These are phyloP conservation scores for Vitis labrusca DNA, from an alignment of 164 flowering plant species.

Conservation along the genomic window DNA sequence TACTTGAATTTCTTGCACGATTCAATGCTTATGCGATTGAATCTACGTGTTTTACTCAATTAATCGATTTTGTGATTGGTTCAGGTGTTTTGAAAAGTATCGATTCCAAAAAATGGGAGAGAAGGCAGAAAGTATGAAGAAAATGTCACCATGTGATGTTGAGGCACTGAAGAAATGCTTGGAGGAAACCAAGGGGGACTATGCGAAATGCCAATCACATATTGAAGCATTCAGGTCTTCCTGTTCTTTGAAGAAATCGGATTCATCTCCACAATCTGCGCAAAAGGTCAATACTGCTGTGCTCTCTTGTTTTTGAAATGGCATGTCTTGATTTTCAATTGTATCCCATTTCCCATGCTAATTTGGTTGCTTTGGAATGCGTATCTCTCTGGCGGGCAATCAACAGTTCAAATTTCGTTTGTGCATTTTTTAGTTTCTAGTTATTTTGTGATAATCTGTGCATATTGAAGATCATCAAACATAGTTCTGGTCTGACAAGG, in stretches of 20 bases:
- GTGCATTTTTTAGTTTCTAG: too few relatives aligned
- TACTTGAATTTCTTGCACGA: neutral
- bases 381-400: too few relatives aligned
- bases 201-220: conserved; percentile 46
- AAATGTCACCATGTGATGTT: conserved; percentile 44
- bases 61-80: neutral
- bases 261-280: conserved; percentile 1
- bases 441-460: neutral
- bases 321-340: too few relatives aligned
- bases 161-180: conserved; percentile 65
- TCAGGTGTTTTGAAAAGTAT: neutral
- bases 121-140: conserved; percentile 29
- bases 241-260: conserved; percentile 44
- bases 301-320: neutral
- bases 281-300: neutral
- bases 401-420: too few relatives aligned
- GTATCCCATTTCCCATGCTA: too few relatives aligned
- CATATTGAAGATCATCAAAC: neutral
- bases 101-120: conserved; percentile 16
- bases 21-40: neutral
- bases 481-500: neutral
- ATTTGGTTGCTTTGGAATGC: too few relatives aligned
- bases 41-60: too few relatives aligned
- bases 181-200: conserved; percentile 56
- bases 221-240: conserved; percentile 57